phyloP scores from a whole-genome alignment of 1,139 yeast genomes.

The Geotrichum bryndzae region DNA sequence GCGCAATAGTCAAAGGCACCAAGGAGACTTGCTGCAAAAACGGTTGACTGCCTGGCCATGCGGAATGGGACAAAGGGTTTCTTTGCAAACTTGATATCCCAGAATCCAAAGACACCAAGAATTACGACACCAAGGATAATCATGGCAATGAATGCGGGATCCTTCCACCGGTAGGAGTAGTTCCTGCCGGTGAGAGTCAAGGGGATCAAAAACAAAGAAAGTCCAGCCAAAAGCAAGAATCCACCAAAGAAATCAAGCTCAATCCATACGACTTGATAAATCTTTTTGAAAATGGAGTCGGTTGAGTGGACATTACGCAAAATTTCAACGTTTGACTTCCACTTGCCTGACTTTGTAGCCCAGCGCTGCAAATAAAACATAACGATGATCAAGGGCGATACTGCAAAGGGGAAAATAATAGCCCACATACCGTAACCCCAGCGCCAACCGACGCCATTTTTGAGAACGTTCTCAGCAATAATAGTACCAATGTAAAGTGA shows the following conservation, averaged over 20 bases:
- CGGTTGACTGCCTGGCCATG: constrained; percentile 1
- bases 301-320: background rate
- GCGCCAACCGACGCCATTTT: constrained; percentile 41
- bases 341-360: constrained; percentile 11
- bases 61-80: constrained; percentile 9
- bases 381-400: constrained; percentile 46
- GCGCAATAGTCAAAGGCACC: constrained; percentile 4
- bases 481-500: constrained; percentile 9
- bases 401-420: constrained; percentile 55
- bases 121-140: constrained; percentile 4
- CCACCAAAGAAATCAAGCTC: constrained; percentile 20
- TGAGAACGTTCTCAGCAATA: constrained; percentile 21
- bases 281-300: constrained; percentile 3
- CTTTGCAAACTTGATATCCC: constrained; percentile 4
- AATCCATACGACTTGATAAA: constrained; percentile 5
- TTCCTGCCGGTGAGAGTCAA: constrained; percentile 16
- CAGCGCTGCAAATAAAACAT: constrained; percentile 13
- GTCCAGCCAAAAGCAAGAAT: constrained; percentile 15
- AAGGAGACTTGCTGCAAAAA: constrained; percentile 2
- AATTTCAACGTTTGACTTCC: background rate
- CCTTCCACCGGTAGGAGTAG: constrained; percentile 6
- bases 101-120: background rate
- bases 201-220: constrained; percentile 18
- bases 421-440: constrained; percentile 76
- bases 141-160: constrained; percentile 6